Conservation (phyloP, 2,329 filamentous ascomycete species). For the Trichoderma atrobrunneum region DNA sequence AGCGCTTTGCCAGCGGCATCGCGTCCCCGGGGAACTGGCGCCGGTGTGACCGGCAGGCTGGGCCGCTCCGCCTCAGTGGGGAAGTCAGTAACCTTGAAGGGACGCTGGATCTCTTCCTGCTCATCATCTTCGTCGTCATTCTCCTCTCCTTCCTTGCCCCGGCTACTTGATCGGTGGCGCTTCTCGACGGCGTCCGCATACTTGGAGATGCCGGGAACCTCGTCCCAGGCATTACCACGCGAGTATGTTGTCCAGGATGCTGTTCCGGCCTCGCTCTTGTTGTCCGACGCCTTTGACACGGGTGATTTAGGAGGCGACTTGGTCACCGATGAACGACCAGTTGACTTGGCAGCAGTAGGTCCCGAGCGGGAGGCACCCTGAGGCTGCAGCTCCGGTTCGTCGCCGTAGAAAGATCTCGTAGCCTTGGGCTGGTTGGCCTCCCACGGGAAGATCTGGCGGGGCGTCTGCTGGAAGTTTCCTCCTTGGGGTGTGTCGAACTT, state of each 20-base stretch:
- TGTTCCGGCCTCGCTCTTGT: slow-evolving; percentile 42
- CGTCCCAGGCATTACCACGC: slow-evolving; percentile 90
- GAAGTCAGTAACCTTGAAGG: slow-evolving; percentile 80
- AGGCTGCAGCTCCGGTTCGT: slow-evolving; percentile 6
- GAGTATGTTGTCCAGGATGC: slow-evolving; percentile 69
- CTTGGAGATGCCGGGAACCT: slow-evolving; percentile 78
- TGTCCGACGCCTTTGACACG: slow-evolving; percentile 1
- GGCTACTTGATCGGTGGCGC: slow-evolving; percentile 43
- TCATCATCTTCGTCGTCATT: slow-evolving; percentile 10
- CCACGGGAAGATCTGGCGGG: slow-evolving; percentile 87
- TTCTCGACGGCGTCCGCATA: slow-evolving; percentile 79
- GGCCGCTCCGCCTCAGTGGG: slow-evolving; percentile 78
- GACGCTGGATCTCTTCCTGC: slow-evolving; percentile 29
- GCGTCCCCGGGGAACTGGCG: slow-evolving; percentile 64
- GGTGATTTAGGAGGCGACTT: slow-evolving; percentile 30
- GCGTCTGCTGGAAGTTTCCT: slow-evolving; percentile 66
- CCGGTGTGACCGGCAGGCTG: slow-evolving; percentile 86
- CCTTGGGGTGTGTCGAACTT: slow-evolving; percentile 79
- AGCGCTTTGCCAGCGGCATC: slow-evolving; percentile 59
- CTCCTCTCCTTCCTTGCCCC: slow-evolving; percentile 1
- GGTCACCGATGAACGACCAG: slow-evolving; percentile 26
- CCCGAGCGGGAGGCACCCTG: neutral
- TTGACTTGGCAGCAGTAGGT: slow-evolving; percentile 1
- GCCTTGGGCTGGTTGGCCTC: slow-evolving; percentile 65
- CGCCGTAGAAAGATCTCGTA: slow-evolving; percentile 57